Conservation (phyloP, 106 monocot genomes). For the Triglochin maritima region DNA sequence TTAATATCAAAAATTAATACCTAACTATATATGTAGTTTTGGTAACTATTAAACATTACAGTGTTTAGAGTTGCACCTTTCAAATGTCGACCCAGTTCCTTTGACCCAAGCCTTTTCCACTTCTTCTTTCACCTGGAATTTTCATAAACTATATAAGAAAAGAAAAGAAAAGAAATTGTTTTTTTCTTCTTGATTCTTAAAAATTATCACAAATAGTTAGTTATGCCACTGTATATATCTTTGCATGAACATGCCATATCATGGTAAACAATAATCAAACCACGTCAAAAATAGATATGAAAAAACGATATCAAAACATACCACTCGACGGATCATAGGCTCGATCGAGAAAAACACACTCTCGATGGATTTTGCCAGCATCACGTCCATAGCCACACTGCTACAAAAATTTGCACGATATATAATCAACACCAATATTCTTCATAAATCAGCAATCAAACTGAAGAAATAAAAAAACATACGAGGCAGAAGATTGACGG, state of each 20-base stretch:
- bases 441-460: too few relatives aligned
- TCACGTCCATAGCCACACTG: conserved; percentile 21
- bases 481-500: too few relatives aligned
- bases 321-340: conserved; percentile 60
- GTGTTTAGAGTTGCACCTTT: conserved; percentile 6
- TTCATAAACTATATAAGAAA: not conserved
- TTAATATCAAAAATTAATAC: not conserved
- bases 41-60: not conserved
- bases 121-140: conserved; percentile 46
- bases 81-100: not conserved
- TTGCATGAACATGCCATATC: not conserved
- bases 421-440: too few relatives aligned
- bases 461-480: too few relatives aligned
- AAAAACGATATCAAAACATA: conserved; percentile 5
- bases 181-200: not conserved
- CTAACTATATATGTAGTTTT: not conserved
- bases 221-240: not conserved
- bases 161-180: not conserved
- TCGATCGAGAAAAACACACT: conserved; percentile 34
- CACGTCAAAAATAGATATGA: not conserved
- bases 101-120: conserved; percentile 19
- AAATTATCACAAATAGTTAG: not conserved
- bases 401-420: conserved; percentile 1
- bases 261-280: not conserved
- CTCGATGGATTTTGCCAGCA: conserved; percentile 22